Base-by-base conservation (phyloP, 768 basidiomycete species). In the Hemileccinum rubropunctum region DNA sequence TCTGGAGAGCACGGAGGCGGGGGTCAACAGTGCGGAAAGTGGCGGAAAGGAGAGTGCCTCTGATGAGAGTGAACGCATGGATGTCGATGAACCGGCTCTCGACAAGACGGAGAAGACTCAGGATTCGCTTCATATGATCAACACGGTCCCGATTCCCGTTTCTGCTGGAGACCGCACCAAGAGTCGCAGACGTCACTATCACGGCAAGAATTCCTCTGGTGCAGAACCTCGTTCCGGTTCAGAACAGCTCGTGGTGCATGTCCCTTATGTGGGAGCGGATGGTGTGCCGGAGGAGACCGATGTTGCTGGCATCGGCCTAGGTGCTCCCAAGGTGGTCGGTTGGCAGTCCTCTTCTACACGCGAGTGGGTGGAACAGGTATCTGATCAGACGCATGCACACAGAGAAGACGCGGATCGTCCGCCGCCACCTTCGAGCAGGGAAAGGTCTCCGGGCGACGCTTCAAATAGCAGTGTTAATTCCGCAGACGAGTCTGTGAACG, bases 311-410 rank as follows among this genome's bases (percentile, higher is more conserved):
- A 48, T 62, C 23, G 49, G 50, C 41, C 51, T 67, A 26, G 26
- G 52, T 3, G 50, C 52, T 58, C 52, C 60, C 54, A 54, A 53
- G 28, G 41, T 62, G 48, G 42, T 57, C 3, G 62, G 53, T 30
- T 59, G 60, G 61, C 57, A 59, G 26, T 43, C 58, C 21, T 57
- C 58, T 21, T 58, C 67, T 26, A 80, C 77, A 14, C 68, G 70
- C 45, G 67, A 71, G 48, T 80, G 79, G 79, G 78, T 71, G 13
- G 73, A 79, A 55, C 69, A 69, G 44, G 68, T 73, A 8, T 64
- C 61, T 8, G 66, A 71, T 44, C 65, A 71, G 52, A 68, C 67
- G 3, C 56, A 58, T 33, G 45, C 33, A 15, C 49, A 27, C 13
- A 28, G 13, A 21, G 54, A 42, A 44, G 56, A 46, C 14, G 46